phyloP scores from a whole-genome alignment of 177 flowering plant species.

The Vitis hybrid region DNA sequence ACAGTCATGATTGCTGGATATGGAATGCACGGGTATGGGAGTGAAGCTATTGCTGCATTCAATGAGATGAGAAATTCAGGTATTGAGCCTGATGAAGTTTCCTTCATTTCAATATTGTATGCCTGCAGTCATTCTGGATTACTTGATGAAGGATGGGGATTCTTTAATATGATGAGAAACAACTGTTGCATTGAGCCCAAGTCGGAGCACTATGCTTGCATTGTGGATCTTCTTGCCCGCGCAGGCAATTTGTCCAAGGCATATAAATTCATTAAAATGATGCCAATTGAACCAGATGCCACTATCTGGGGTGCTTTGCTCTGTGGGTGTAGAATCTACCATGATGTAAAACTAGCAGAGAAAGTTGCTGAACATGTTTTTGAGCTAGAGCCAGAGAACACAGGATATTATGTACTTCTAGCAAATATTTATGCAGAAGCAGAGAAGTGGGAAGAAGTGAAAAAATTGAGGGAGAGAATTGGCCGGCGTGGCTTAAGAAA shows the following conservation, averaged over 20 bases:
- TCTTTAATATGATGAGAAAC: slow-evolving; percentile 47
- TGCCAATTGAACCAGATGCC: slow-evolving; percentile 62
- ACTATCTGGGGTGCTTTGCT: slow-evolving; percentile 63
- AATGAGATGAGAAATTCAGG: slow-evolving; percentile 43
- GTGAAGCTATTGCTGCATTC: slow-evolving; percentile 46
- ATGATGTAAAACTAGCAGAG: slow-evolving; percentile 57
- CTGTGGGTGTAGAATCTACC: slow-evolving; percentile 53
- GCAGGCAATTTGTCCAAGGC: slow-evolving; percentile 46
- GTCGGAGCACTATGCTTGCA: slow-evolving; percentile 48
- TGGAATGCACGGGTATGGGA: slow-evolving; percentile 61
- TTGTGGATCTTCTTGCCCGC: slow-evolving; percentile 53
- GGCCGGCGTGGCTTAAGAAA: slow-evolving; percentile 34
- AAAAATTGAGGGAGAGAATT: slow-evolving; percentile 38
- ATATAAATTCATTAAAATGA: slow-evolving; percentile 42
- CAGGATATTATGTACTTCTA: slow-evolving; percentile 48
- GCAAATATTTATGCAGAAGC: slow-evolving; percentile 64
- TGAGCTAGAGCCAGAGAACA: slow-evolving; percentile 63
- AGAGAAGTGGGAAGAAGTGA: slow-evolving; percentile 59
- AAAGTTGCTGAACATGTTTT: slow-evolving; percentile 55
- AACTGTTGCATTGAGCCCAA: slow-evolving; percentile 44
- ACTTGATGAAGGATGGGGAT: slow-evolving; percentile 47
- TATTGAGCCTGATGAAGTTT: slow-evolving; percentile 43
- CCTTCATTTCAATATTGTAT: slow-evolving; percentile 49
- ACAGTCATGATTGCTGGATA: slow-evolving; percentile 67
- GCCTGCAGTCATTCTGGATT: slow-evolving; percentile 67